Base-by-base conservation (phyloP, 805 yeast genomes). In the Ascoidea tarda region DNA sequence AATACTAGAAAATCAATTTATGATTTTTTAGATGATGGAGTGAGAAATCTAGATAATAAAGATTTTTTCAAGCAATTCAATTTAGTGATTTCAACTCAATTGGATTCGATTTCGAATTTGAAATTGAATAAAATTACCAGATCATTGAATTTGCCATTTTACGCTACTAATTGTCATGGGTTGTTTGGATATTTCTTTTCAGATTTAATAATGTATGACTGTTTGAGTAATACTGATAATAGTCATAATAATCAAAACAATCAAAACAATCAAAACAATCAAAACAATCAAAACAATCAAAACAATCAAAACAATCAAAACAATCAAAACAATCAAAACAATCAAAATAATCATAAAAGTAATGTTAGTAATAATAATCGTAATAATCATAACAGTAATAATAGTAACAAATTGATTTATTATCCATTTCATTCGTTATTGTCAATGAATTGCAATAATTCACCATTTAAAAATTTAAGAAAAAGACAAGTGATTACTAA, bases 111-210 rank as follows among this genome's bases (percentile, higher is more conserved):
- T 0, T 73, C 78, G 46, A 67, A 82, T 6, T 53, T 67, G 3
- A 56, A 60, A 5, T 58, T 93, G 48, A 87, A 88, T 61, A 59
- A 58, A 0, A 64, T 74, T 42, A 74, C 90, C 6, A 76, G 97
- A 58, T 50, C 60, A 2, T 67, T 73, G 16, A 70, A 71, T 33
- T 74, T 82, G 16, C 87, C 96, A 3, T 71, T 93, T 33, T 88
- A 85, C 63, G 73, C 77, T 14, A 69, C 86, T 1, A 83, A 82
- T 0, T 62, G 80, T 2, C 84, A 84, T 64, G 99, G 99, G 0
- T 69, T 90, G 62, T 88, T 77, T 63, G 96, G 96, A 1, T 86
- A 78, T 60, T 75, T 87, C 1, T 83, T 90, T 62, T 79, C 81
- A 3, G 99, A 93, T 66, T 71, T 91, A 55, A 76, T 87, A 8